phyloP scores from a whole-genome alignment of 1,139 yeast genomes.

The Tardiomyces blankii region DNA sequence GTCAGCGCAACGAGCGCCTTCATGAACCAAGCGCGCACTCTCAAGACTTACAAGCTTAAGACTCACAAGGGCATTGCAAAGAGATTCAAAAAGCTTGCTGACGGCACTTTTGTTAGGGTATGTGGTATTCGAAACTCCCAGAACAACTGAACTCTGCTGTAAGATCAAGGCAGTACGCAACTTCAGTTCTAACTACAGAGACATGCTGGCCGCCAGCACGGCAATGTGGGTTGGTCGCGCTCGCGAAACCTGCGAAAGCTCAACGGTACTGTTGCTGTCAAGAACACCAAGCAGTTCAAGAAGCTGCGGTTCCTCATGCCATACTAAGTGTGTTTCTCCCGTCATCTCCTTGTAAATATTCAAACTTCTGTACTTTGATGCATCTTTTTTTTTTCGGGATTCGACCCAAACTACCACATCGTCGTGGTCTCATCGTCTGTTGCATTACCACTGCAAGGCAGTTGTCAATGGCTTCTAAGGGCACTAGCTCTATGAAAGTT shows the following conservation, averaged over 20 bases:
- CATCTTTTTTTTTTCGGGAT: too few relatives aligned
- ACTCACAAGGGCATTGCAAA: constrained; percentile 59
- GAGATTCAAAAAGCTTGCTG: constrained; percentile 53
- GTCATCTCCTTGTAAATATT: too few relatives aligned
- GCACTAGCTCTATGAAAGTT: too few relatives aligned
- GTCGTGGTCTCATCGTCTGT: too few relatives aligned
- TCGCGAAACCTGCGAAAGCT: constrained; percentile 48
- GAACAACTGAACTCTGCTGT: too few relatives aligned
- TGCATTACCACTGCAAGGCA: too few relatives aligned
- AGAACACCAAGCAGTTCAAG: constrained; percentile 28
- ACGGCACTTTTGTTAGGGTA: constrained; percentile 23
- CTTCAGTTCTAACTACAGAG: constrained; percentile 34
- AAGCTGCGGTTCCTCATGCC: constrained; percentile 11
- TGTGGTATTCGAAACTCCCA: too few relatives aligned
- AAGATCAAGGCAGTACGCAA: too few relatives aligned
- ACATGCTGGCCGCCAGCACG: constrained; percentile 84
- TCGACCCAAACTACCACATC: too few relatives aligned
- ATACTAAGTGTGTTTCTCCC: neutral
- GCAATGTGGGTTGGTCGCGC: constrained; percentile 77
- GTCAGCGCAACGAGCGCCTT: too few relatives aligned
- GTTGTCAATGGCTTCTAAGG: too few relatives aligned
- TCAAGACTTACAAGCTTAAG: constrained; percentile 27
- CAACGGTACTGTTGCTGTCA: constrained; percentile 53
- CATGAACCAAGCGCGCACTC: constrained; percentile 20
- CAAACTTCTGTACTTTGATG: too few relatives aligned